Conservation (phyloP, 108 stramenopile species). For the Skeletonema potamos region DNA sequence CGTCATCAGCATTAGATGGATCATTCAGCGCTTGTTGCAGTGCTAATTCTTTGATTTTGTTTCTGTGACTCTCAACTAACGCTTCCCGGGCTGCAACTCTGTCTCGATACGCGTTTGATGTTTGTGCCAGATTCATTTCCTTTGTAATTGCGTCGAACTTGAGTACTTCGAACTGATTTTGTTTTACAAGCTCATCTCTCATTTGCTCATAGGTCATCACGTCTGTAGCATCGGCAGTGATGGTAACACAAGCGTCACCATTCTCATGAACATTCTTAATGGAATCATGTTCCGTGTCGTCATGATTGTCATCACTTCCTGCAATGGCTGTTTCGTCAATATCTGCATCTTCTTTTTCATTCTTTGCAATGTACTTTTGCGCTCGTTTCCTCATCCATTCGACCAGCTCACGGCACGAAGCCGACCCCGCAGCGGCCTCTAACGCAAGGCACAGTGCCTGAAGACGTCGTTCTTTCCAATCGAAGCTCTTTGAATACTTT, state of each 20-base stretch:
- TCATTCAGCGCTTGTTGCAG: slow-evolving; percentile 12
- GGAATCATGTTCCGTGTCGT: not conserved
- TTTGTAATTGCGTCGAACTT: slow-evolving; percentile 35
- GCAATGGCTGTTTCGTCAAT: slow-evolving; percentile 9
- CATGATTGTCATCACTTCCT: slow-evolving; percentile 13
- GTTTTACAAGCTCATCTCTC: slow-evolving; percentile 18
- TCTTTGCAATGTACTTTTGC: slow-evolving; percentile 18
- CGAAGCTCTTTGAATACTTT: slow-evolving; percentile 71
- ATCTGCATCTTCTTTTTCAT: slow-evolving; percentile 11
- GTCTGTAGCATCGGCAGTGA: not conserved
- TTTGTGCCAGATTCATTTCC: slow-evolving; percentile 35
- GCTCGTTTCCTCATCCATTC: slow-evolving; percentile 62
- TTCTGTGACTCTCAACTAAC: slow-evolving; percentile 62
- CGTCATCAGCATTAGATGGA: not conserved
- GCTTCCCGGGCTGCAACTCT: slow-evolving; percentile 45
- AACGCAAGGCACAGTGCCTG: slow-evolving; percentile 76
- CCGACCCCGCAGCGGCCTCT: slow-evolving; percentile 78
- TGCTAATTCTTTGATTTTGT: slow-evolving; percentile 40
- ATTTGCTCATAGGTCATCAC: slow-evolving; percentile 20
- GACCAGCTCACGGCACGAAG: slow-evolving; percentile 45
- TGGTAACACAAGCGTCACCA: not conserved
- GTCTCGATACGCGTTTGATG: slow-evolving; percentile 20
- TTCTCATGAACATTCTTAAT: not conserved
- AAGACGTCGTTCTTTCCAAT: slow-evolving; percentile 83
- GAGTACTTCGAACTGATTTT: slow-evolving; percentile 23